Evolutionary conservation across 768 basidiomycete genomes (phyloP), one percentile per base, ranked within the genome.

Genomic region (Chiua virens): DNA sequence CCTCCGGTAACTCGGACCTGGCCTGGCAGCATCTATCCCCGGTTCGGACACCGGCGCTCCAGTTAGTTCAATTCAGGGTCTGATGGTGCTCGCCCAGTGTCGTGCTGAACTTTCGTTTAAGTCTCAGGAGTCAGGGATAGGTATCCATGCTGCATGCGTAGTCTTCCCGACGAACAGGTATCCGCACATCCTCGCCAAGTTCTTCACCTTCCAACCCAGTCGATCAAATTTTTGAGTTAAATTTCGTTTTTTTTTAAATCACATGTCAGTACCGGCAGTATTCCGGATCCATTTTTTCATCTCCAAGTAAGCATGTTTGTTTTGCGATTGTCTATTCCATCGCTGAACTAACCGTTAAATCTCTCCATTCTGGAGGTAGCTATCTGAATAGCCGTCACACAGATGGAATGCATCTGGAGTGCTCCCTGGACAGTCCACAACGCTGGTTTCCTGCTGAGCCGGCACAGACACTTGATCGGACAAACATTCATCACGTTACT

Each of bases 401-500:
- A 62, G 62, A 38, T 58, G 22, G 21, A 20, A 11, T 42, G 53
- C 18, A 42, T 55, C 13, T 62, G 65, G 60, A 27, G 40, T 41
- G 43, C 34, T 20, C 57, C 47, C 5, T 58, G 57, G 51, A 42
- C 51, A 11, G 4, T 46, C 22, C 18, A 27, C 10, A 58, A 58
- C 30, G 39, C 36, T 17, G 27, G 39, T 17, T 59, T 59, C 21
- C 45, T 59, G 8, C 8, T 54, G 35, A 57, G 48, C 34, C 49
- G 55, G 17, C 53, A 57, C 15, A 55, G 42, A 6, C 50, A 47
- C n/a, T 22, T 66, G 36, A 23, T 49, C 0, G 56, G 61, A 17
- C 66, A 68, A 23, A 49, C 58, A 6, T 48, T 61, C 34, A 25
- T 66, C 2, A 37, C 42, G 40, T 20, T n/a, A n/a, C n/a, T n/a